A percentile compares a stretch with the other conserved stretches of the same genome.
These are phyloP conservation scores for Candida ulmi DNA, from an alignment of 805 yeast species.

Conservation along the genomic window DNA sequence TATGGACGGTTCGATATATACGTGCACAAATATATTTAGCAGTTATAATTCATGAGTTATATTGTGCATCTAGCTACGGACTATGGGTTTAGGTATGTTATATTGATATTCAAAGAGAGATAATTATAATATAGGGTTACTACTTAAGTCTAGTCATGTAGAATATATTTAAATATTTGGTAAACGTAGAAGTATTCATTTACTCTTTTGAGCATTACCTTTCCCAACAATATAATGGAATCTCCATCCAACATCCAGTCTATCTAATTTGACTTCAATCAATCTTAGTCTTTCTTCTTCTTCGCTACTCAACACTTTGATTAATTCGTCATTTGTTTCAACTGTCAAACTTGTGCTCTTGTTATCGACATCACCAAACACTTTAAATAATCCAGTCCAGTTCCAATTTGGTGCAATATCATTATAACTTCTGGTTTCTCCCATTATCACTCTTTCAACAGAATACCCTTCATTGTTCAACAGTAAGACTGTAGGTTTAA, in stretches of 20 bases:
- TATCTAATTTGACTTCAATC: slow-evolving; percentile 52
- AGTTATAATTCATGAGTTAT: too few relatives aligned
- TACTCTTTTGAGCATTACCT: background rate
- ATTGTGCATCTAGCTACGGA: too few relatives aligned
- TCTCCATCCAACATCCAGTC: slow-evolving; percentile 52
- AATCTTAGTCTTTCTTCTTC: slow-evolving; percentile 41
- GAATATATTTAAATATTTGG: too few relatives aligned
- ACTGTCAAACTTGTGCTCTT: slow-evolving; percentile 38
- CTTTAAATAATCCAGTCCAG: slow-evolving; percentile 36
- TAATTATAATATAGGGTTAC: too few relatives aligned
- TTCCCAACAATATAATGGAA: slow-evolving; percentile 12
- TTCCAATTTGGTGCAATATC: slow-evolving; percentile 58
- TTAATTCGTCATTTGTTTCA: slow-evolving; percentile 14
- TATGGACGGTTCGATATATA: too few relatives aligned
- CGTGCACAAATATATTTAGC: too few relatives aligned
- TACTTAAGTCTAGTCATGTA: too few relatives aligned
- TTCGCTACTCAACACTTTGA: slow-evolving; percentile 4
- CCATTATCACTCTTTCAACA: slow-evolving; percentile 57
- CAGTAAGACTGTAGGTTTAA: slow-evolving; percentile 52
- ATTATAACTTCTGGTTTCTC: slow-evolving; percentile 48
- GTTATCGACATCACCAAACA: slow-evolving; percentile 51
- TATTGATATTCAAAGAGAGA: too few relatives aligned
- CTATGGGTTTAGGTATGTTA: too few relatives aligned
- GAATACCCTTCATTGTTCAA: slow-evolving; percentile 65
- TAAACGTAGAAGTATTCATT: too few relatives aligned